Conservation (phyloP, 306 rosid species). For the Phaseolus lunatus region DNA sequence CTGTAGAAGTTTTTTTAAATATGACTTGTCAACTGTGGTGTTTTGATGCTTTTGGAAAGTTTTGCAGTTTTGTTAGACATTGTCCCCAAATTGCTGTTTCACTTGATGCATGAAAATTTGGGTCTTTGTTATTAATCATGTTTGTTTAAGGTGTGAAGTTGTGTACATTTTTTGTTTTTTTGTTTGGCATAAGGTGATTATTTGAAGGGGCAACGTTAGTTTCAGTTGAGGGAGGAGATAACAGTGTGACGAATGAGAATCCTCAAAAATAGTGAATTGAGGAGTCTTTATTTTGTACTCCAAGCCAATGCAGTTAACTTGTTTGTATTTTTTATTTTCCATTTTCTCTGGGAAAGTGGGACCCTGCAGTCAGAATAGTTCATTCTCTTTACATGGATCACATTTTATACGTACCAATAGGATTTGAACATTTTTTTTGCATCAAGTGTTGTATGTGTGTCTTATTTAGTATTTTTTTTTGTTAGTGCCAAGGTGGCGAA, state of each 20-base stretch:
- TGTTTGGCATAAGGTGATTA: not conserved
- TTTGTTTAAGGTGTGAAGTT: conserved; percentile 31
- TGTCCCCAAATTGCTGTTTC: not conserved
- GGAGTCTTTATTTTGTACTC: not conserved
- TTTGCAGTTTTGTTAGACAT: conserved; percentile 1
- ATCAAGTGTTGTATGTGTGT: not conserved
- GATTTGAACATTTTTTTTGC: conserved; percentile 7
- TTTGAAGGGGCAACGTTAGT: conserved; percentile 9
- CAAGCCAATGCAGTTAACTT: conserved; percentile 12
- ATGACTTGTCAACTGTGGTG: conserved; percentile 22
- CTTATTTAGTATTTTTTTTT: conserved; percentile 37
- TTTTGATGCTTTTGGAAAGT: conserved; percentile 13
- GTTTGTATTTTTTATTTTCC: conserved; percentile 1
- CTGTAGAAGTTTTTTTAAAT: not conserved
- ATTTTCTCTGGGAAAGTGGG: conserved; percentile 7
- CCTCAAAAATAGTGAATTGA: not conserved
- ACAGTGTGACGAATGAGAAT: conserved; percentile 7
- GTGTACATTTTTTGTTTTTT: not conserved
- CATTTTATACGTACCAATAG: conserved; percentile 17
- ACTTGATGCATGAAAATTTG: not conserved
- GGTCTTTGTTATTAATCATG: conserved; percentile 13
- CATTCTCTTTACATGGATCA: conserved; percentile 4
- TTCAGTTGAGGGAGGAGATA: conserved; percentile 21
- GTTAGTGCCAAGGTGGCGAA: conserved; percentile 84
- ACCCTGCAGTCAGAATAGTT: conserved; percentile 6